Evolutionary conservation across 148 eudicot genomes (phyloP).

Genomic region (Agrostemma githago): DNA sequence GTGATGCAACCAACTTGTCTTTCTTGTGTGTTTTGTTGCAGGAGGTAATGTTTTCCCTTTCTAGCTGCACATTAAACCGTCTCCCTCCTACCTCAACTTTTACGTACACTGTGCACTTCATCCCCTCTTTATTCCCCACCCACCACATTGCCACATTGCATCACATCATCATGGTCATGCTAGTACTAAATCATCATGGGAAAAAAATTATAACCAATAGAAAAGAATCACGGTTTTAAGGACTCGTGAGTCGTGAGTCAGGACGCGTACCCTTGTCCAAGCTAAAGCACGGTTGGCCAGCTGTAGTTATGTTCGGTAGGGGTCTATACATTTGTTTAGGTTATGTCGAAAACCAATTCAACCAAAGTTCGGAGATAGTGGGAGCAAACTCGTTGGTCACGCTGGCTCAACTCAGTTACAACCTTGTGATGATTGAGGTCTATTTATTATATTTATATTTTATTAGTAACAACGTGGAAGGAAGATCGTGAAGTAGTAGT

Average conservation of each 20-base stretch:
- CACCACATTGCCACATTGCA: neutral
- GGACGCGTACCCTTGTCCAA: neutral
- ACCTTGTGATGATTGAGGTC: too few relatives aligned
- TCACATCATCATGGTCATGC: neutral
- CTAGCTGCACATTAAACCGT: conserved; percentile 11
- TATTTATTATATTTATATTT: too few relatives aligned
- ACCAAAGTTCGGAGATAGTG: too few relatives aligned
- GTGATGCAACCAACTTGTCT: neutral
- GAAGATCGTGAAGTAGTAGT: too few relatives aligned
- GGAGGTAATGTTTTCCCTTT: conserved; percentile 13
- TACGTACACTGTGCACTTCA: neutral
- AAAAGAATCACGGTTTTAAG: neutral
- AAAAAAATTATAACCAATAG: too few relatives aligned
- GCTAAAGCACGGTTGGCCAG: neutral
- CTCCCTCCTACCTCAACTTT: conserved; percentile 1
- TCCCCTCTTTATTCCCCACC: neutral
- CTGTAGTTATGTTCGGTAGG: neutral
- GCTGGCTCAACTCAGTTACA: neutral
- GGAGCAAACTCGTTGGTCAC: too few relatives aligned
- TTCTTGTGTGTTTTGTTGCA: conserved; percentile 6
- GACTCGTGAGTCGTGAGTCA: too few relatives aligned
- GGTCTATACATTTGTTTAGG: too few relatives aligned
- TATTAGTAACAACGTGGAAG: too few relatives aligned
- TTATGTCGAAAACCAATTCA: too few relatives aligned
- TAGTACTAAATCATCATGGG: too few relatives aligned